Percentiles rank a stretch among this genome's conserved stretches.
Conservation (phyloP, 345 rosid species). For the Mercurialis annua region DNA sequence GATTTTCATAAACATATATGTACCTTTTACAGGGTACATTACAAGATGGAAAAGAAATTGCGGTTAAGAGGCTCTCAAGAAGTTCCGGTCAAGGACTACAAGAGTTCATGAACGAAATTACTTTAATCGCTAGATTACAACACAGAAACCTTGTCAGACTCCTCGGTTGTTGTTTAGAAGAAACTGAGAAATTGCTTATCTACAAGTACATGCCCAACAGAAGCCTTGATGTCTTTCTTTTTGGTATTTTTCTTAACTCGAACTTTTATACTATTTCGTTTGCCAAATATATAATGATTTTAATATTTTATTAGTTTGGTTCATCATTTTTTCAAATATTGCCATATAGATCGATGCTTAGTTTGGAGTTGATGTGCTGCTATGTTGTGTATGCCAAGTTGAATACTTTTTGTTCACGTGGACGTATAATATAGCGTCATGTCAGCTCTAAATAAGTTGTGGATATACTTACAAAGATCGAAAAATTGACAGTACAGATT, state of each 20-base stretch:
- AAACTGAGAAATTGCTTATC: constrained; percentile 17
- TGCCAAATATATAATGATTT: too few species aligned
- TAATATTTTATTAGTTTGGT: too few species aligned
- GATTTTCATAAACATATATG: too few species aligned
- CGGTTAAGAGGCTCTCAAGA: constrained; percentile 33
- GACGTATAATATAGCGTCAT: too few species aligned
- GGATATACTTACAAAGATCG: too few species aligned
- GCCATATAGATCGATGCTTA: too few species aligned
- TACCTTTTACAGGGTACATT: constrained; percentile 12
- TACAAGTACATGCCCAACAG: constrained; percentile 27
- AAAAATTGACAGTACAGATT: neutral
- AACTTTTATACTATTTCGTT: too few species aligned
- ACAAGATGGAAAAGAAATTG: constrained; percentile 23
- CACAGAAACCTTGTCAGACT: constrained; percentile 29
- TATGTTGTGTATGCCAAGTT: too few species aligned
- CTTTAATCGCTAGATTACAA: constrained; percentile 23
- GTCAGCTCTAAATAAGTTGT: too few species aligned
- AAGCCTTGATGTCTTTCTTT: constrained; percentile 21
- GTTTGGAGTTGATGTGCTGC: too few species aligned
- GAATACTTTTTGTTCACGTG: too few species aligned
- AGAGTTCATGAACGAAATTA: constrained; percentile 27
- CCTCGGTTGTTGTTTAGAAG: constrained; percentile 23
- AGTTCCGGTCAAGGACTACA: constrained; percentile 25
- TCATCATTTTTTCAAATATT: too few species aligned
- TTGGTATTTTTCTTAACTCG: neutral